phyloP scores from a whole-genome alignment of 2,329 filamentous ascomycete species.

The Sporothrix humicola region DNA sequence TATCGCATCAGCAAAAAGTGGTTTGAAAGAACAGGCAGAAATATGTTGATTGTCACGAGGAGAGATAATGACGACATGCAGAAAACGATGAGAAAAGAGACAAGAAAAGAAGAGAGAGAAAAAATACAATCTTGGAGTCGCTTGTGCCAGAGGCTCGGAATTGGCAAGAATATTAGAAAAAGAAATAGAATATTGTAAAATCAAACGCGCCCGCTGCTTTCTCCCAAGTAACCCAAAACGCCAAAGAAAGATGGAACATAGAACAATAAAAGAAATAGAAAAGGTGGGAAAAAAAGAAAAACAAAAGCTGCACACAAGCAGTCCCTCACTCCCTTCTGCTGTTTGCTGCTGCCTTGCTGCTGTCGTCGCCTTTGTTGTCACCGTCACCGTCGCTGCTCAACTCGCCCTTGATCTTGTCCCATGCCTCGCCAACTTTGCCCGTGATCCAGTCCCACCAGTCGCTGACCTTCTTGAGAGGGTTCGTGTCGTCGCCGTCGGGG shows the following conservation, averaged over 20 bases:
- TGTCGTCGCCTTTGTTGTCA: not conserved
- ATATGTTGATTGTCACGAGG: not conserved
- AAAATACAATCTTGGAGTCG: not conserved
- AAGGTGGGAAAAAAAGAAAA: not conserved
- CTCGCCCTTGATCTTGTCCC: constrained; percentile 51
- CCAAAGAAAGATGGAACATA: not conserved
- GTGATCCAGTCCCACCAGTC: constrained; percentile 60
- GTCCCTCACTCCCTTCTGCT: not conserved
- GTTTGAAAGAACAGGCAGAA: not conserved
- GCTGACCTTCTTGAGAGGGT: constrained; percentile 45
- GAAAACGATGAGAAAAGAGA: too few relatives aligned
- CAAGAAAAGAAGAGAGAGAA: too few relatives aligned
- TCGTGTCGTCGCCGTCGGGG: constrained; percentile 39
- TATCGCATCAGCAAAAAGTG: not conserved
- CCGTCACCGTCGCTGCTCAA: not conserved
- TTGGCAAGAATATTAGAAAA: not conserved
- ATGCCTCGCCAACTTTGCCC: constrained; percentile 54
- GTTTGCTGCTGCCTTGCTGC: not conserved
- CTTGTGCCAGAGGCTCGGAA: not conserved
- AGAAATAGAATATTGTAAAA: too few relatives aligned
- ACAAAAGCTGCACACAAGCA: not conserved
- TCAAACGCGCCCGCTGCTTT: not conserved
- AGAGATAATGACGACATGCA: too few relatives aligned
- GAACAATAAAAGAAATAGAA: not conserved
- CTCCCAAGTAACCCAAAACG: not conserved